Evolutionary conservation across 495 filamentous ascomycete species (phyloP), one percentile per base, ranked within the genome.

Genomic region (Neurospora cerealis): DNA sequence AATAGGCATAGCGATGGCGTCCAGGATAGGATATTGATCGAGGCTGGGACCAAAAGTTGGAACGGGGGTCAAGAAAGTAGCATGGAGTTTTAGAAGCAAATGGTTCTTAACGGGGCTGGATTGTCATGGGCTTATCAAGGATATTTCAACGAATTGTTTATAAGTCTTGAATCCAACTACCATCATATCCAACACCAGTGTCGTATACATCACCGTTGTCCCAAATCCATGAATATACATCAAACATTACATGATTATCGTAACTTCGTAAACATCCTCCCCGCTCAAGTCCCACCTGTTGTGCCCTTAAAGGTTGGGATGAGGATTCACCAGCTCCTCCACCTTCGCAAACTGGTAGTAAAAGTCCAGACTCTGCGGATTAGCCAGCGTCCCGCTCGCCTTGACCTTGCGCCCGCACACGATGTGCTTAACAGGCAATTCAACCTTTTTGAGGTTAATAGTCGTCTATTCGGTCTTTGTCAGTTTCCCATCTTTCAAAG

Each of bases 381-480:
- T 96, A 34, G 92, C 85, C 75, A 96, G 80, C 19, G 93, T 95
- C 13, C 91, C 91, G 71, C 89, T 92, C 0, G 92, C 88, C 83
- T 92, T 92, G 80, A 96, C 88, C 72, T 83, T 86, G 74, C 89
- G 88, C 0, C 93, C 93, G 0, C 88, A 93, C 2, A 96, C 89
- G 72, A 95, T 94, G 81, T 93, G 91, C 84, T 94, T 96, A 34
- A 96, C 91, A 3, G 93, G 92, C 11, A 96, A 78, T 78, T 96
- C 93, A 28, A 96, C 93, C 80, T 96, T 96, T 79, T 95, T 96
- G 24, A 92, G 79, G 80, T 95, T 96, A 72, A 96, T 89, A 7
- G 93, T 95, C 1, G 89, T 92, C 91, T n/a, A n/a, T n/a, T n/a
- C n/a, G n/a, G n/a, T n/a, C n/a, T n/a, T n/a, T n/a, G n/a, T n/a